Conservation (phyloP, 208 protist genomes). For the Herpetomonas samuelpessoai region DNA sequence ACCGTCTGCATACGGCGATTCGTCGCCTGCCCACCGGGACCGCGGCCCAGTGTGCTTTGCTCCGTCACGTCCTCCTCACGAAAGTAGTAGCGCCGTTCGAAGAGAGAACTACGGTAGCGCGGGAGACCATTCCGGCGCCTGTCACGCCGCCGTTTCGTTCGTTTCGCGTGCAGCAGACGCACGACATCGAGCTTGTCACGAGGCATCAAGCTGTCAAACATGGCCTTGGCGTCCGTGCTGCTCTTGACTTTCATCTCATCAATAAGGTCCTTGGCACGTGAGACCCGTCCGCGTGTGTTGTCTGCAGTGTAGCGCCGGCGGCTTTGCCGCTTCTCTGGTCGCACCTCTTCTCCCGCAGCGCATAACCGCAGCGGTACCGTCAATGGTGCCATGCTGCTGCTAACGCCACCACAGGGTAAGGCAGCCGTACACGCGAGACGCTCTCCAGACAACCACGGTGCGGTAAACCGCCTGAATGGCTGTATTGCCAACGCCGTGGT, state of each 20-base stretch:
- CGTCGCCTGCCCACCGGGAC: constrained; percentile 85
- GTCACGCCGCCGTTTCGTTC: constrained; percentile 19
- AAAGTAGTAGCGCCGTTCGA: constrained; percentile 76
- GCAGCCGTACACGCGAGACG: too few species aligned
- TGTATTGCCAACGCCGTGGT: too few species aligned
- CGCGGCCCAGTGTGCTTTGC: constrained; percentile 73
- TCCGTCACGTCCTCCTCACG: constrained; percentile 74
- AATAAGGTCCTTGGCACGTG: constrained; percentile 48
- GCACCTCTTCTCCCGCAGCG: constrained; percentile 3
- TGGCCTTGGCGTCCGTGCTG: constrained; percentile 21
- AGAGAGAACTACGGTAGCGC: constrained; percentile 50
- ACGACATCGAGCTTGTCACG: constrained; percentile 70
- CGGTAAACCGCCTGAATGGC: too few species aligned
- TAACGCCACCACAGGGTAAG: too few species aligned
- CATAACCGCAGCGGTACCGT: constrained; percentile 1
- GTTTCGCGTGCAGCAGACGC: constrained; percentile 34
- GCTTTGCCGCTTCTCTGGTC: constrained; percentile 27
- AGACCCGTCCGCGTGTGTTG: constrained; percentile 58
- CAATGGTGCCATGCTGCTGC: background rate
- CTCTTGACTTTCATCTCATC: constrained; percentile 36
- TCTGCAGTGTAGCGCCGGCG: constrained; percentile 54
- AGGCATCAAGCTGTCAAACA: constrained; percentile 50
- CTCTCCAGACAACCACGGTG: too few species aligned
- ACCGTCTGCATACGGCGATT: constrained; percentile 86
- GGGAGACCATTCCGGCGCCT: constrained; percentile 28